Evolutionary conservation across 1,284 basidiomycete genomes (phyloP), one percentile per base, ranked within the genome.

Genomic region (Naganishia cerealis): DNA sequence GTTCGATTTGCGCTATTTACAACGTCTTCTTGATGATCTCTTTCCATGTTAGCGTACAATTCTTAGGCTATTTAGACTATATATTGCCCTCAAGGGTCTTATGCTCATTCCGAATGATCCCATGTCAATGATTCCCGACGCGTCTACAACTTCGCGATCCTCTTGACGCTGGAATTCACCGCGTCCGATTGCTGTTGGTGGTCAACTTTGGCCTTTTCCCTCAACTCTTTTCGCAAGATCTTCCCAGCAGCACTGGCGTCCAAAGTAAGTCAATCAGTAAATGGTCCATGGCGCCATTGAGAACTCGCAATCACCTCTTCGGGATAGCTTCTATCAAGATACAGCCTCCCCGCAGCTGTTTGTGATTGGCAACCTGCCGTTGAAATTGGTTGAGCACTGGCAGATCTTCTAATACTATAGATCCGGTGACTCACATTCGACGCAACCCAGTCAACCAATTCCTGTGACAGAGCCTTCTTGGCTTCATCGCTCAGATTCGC

Each of bases 381-480:
- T 18, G 33, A 3, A 16, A 13, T 39, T 8, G 21, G 6, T 7
- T 50, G 15, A 50, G 46, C n/a, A 21, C n/a, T 50, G 6, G 21
- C 21, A 24, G 4, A 24, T 10, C 9, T 50, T 13, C n/a, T 21
- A n/a, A 9, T 24, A 24, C 43, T 7, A 46, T 50, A 13, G 21
- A 50, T 13, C 21, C 46, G 3, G 46, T 9, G 4, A 62, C 62
- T 50, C 10, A 89, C 88, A 48, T 85, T 84, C 18, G 71, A 74
- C 57, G 85, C 80, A 15, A 88, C 84, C 90, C 90, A 92, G 29
- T 80, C 80, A 59, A 84, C 82, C 1, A 91, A 82, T 15, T 81
- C 77, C n/a, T 79, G 68, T 7, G 81, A 81, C 67, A 89, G 86
- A 0, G 75, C 74, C 0, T 70, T 72, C 50, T 77, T 82, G 48